Evolutionary conservation across 75 land plant genomes (phyloP), one percentile per base, ranked within the genome.

Genomic region (Pseudotsuga menziesii): DNA sequence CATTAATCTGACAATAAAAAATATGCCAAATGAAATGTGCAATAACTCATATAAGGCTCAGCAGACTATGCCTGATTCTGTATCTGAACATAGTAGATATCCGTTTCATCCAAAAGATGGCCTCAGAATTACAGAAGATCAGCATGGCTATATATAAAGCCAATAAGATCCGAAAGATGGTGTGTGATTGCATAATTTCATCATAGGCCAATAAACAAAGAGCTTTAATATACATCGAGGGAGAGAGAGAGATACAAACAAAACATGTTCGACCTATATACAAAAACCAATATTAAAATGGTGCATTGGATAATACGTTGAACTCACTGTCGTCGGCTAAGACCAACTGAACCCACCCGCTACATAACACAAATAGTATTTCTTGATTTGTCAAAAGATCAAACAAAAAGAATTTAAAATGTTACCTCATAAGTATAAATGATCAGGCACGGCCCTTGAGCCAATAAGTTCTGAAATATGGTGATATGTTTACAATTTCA

Each of bases 81-180:
- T 2, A 29, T 12, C 0, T 0, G 1, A 25, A 9, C 11, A 9
- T 8, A 0, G 27, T 66, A 7, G 11, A 8, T 48, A 60, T 60
- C 2, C 8, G 20, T 60, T 60, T 60, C 5, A 60, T 22, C 61
- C 20, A 60, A 1, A 60, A 19, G 2, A 60, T 6, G 29, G 74
- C 57, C 57, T 73, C 75, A 26, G 57, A 73, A 48, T 73, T 73
- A 58, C 58, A 73, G 75, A 73, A 13, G 25, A 12, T 55, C 58
- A 73, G 57, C 75, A 73, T 25, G 75, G 58, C 75, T 54, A 20
- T 14, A 15, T 1, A 60, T 20, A 73, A 11, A 1, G 75, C 75
- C 75, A 55, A 54, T 73, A 55, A 73, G 75, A 6, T 55, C 75
- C 75, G 58, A 73, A 73, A 73, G 58, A 73, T 55, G 57, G 75